A percentile compares a stretch with the other conserved stretches of the same genome.
These are phyloP conservation scores for Teratosphaeria zuluensis DNA, from an alignment of 2,329 filamentous ascomycete species.

Conservation along the genomic window DNA sequence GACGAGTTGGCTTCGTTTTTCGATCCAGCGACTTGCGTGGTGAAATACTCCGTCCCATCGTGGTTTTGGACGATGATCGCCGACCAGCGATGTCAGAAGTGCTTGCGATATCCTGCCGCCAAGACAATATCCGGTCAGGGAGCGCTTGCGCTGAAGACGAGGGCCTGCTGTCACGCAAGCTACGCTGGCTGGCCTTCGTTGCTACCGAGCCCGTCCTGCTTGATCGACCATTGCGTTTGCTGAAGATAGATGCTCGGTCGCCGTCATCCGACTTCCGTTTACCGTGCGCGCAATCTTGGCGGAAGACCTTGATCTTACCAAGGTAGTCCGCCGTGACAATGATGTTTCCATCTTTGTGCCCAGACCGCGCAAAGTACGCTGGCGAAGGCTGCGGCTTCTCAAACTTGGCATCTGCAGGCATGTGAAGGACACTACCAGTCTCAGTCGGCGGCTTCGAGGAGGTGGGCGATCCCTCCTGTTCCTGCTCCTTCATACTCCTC, in stretches of 20 bases:
- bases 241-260: constrained; percentile 67
- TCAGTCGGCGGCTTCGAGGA: constrained; percentile 42
- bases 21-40: constrained; percentile 20
- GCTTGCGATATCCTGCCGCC: constrained; percentile 63
- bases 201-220: constrained; percentile 24
- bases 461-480: constrained; percentile 15
- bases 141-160: constrained; percentile 15
- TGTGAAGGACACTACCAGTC: constrained; percentile 23
- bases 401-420: constrained; percentile 23
- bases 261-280: constrained; percentile 60
- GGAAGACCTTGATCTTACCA: constrained; percentile 85
- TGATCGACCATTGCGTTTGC: constrained; percentile 45
- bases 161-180: constrained; percentile 16
- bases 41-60: constrained; percentile 35
- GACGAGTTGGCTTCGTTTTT: background rate
- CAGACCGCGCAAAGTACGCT: constrained; percentile 64
- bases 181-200: constrained; percentile 29
- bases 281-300: constrained; percentile 79
- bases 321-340: constrained; percentile 83
- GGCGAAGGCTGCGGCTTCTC: constrained; percentile 52
- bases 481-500: constrained; percentile 60
- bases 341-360: constrained; percentile 76
- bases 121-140: constrained; percentile 71
- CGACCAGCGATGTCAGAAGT: constrained; percentile 33
- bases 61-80: constrained; percentile 9